A percentile compares a stretch with the other conserved stretches of the same genome.
Conservation (phyloP, 2,329 filamentous ascomycete genomes). For the Passalora sequoiae region DNA sequence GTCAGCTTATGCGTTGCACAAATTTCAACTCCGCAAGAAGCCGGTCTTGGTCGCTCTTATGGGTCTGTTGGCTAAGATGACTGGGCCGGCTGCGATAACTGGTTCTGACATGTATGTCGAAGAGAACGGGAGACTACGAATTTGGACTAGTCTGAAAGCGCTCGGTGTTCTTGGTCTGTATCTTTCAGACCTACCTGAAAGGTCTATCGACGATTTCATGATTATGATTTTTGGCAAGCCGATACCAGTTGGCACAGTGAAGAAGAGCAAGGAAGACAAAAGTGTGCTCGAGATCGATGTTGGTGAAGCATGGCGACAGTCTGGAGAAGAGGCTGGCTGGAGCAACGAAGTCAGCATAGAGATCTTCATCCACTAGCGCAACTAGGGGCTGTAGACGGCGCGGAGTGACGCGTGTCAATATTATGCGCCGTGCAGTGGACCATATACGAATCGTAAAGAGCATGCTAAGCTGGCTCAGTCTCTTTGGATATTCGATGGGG, state of each 20-base stretch:
- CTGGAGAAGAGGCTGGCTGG: slow-evolving; percentile 66
- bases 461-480: too few species aligned
- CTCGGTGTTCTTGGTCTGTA: slow-evolving; percentile 74
- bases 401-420: too few species aligned
- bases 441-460: too few species aligned
- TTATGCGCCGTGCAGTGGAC: too few species aligned
- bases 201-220: slow-evolving; percentile 34
- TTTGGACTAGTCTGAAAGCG: slow-evolving; percentile 71
- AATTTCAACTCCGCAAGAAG: slow-evolving; percentile 44
- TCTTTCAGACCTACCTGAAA: slow-evolving; percentile 61
- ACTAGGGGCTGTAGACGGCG: too few species aligned
- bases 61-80: slow-evolving; percentile 83
- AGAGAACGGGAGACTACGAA: slow-evolving; percentile 56
- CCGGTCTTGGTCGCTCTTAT: slow-evolving; percentile 60
- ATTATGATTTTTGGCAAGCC: slow-evolving; percentile 65
- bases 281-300: slow-evolving; percentile 72
- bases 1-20: slow-evolving; percentile 62
- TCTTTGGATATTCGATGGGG: too few species aligned
- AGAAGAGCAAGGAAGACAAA: slow-evolving; percentile 32
- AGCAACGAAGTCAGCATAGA: slow-evolving; percentile 73
- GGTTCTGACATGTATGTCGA: slow-evolving; percentile 55
- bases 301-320: slow-evolving; percentile 68
- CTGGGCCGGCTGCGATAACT: slow-evolving; percentile 72
- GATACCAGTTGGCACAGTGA: slow-evolving; percentile 63
- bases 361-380: slow-evolving; percentile 50